Evolutionary conservation across 78 protist genomes (phyloP), one percentile per base, ranked within the genome.

Genomic region (Dictyostelium firmibasis): DNA sequence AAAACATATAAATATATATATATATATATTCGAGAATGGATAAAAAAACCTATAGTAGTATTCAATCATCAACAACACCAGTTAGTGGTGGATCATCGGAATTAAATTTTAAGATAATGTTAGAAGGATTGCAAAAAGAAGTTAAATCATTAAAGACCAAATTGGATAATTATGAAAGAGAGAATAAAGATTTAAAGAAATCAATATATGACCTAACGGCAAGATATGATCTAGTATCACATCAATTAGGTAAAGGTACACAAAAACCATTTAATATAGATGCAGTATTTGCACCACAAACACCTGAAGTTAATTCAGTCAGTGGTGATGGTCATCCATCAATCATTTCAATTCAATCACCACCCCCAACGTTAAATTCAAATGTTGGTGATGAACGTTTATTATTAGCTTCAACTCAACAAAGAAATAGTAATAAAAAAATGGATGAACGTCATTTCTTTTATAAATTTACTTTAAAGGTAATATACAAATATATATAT

Each of bases 401-500:
- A 13, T 60, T 72, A 18, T 25, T n/a, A 11, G n/a, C 62, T 60
- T 33, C 87, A 31, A 35, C 47, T 4, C 70, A 53, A 38, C 82
- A 62, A 77, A 44, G 85, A 69, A 84, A 33, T 31, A 84, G 81
- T 31, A 82, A 57, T 18, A 93, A 93, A 47, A 85, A 85, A 25
- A 82, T 93, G 82, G 91, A 81, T 85, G 96, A 93, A 62, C 57
- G 96, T 77, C 96, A 93, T 33, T 86, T 93, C 92, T 93, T 77
- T 57, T 85, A 81, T 64, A 93, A 83, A 43, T 86, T 86, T 33
- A 85, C 96, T 3, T 81, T 93, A 36, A 93, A 93, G 36, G 97
- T 84, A 8, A 8, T 95, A 85, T 74, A 82, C 25, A 85, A 78
- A 7, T 84, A 92, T 10, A 95, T 94, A 16, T 94, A 96, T 83